Percentiles rank a stretch among this genome's conserved stretches.
These are phyloP conservation scores for Osmanthus fragrans DNA, from an alignment of 257 asterid species.

Conservation along the genomic window DNA sequence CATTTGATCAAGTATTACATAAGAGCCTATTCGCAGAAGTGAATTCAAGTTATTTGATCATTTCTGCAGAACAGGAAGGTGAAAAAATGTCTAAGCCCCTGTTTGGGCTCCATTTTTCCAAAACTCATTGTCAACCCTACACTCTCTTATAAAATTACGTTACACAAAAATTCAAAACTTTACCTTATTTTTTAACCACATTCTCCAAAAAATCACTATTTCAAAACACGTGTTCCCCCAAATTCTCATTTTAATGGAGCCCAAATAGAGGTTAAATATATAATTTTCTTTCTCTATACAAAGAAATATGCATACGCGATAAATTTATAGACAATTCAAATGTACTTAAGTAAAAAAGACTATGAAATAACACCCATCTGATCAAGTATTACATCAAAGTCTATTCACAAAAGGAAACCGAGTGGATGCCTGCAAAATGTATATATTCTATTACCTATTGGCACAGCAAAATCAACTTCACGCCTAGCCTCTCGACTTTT, in stretches of 20 bases:
- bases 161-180: too few species aligned
- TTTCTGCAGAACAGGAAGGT: neutral
- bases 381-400: neutral
- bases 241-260: too few species aligned
- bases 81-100: neutral
- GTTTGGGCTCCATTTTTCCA: too few species aligned
- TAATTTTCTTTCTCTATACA: neutral
- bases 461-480: neutral
- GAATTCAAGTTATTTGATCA: neutral
- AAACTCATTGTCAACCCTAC: too few species aligned
- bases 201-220: too few species aligned
- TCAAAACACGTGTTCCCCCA: too few species aligned
- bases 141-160: too few species aligned
- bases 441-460: neutral
- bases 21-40: neutral
- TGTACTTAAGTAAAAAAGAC: neutral
- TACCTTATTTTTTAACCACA: too few species aligned
- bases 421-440: neutral
- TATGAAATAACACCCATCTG: neutral
- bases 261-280: neutral
- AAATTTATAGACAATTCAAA: neutral
- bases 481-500: neutral
- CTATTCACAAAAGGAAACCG: neutral
- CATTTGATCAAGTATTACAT: too few species aligned
- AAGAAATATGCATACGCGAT: neutral